Evolutionary conservation across 768 basidiomycete genomes (phyloP), one percentile per base, ranked within the genome.

Genomic region (Krasilnikovozyma curviuscula): DNA sequence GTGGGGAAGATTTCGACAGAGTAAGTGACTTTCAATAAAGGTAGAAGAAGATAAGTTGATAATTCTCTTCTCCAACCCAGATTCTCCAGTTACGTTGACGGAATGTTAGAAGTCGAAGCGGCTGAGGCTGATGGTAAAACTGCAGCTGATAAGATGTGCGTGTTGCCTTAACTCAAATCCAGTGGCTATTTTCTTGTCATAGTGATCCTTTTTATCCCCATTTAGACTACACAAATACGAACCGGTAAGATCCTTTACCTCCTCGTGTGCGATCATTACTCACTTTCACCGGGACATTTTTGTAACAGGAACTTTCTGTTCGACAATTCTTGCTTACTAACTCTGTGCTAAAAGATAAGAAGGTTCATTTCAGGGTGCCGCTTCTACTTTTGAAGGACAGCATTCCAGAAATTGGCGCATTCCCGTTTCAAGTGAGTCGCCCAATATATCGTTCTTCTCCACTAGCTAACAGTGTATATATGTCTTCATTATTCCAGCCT

Each of bases 281-380:
- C 18, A 14, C 34, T 27, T 40, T 3, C 35, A 29, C 7, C 21
- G 2, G 14, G 23, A n/a, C 25, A 9, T 14, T 7, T 27, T 23
- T 25, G 25, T 21, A 8, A n/a, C 52, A 91, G 88, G 77, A 83
- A 40, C 63, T 79, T 0, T 66, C 70, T 38, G 71, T 82, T 25
- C 77, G 83, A 24, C 77, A 83, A 41, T 93, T 88, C 66, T 69
- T 93, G 19, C 67, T 91, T 29, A 89, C 88, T 12, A 93, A 93
- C 64, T 68, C 86, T 50, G 49, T 10, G 46, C 59, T 28, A 54
- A 65, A 38, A 51, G 58, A 47, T 14, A 62, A 66, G 6, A 50
- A 54, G 30, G 64, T 77, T n/a, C 70, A 69, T 47, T 89, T 89
- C 63, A 73, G 75, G 12, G 68, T 91, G 27, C 84, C 88, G 0